Evolutionary conservation across 176 grass and related monocot species (phyloP), one percentile per base, ranked within the genome.

Genomic region (Bromus sterilis): DNA sequence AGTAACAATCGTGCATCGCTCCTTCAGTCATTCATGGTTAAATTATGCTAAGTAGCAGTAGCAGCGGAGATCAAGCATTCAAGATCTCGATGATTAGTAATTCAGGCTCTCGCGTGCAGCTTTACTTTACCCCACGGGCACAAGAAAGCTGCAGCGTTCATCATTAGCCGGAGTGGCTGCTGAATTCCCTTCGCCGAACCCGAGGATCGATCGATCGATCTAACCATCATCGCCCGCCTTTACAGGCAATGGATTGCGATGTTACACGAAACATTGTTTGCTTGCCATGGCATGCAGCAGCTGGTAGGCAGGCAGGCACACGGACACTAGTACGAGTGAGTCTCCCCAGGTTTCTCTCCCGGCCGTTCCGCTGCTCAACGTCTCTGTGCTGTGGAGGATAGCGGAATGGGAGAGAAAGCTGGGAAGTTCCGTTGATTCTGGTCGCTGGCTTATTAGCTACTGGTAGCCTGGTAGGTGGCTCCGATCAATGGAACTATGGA

Each of bases 11-110:
- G 73, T 75, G 51, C 21, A 56, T 58, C 34, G 46, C 16, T 26
- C 62, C 1, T 46, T 44, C 66, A 33, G 14, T 25, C 32, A 21
- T 72, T 46, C 79, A 72, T 81, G 36, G 28, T 60, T 82, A 70
- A 72, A 59, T 72, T 42, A 81, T 28, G 28, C 24, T 13, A 21
- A 21, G 1, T 36, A 49, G 5, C 53, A 58, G n/a, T 5, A 16
- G 0, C 0, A 71, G 24, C 69, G 9, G 25, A 70, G 25, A 70
- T 7, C 8, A 12, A 12, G 41, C 46, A 16, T 86, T 86, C 78
- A 81, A 86, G 69, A 66, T 81, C 59, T 86, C 14, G 57, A 86
- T 80, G 77, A 80, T 80, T 75, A 61, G 43, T 12, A 29, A n/a
- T n/a, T n/a, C 77, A 13, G 28, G 59, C 58, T 56, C 51, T 34